phyloP scores from a whole-genome alignment of 106 monocot species.

The Iris macrosiphon region DNA sequence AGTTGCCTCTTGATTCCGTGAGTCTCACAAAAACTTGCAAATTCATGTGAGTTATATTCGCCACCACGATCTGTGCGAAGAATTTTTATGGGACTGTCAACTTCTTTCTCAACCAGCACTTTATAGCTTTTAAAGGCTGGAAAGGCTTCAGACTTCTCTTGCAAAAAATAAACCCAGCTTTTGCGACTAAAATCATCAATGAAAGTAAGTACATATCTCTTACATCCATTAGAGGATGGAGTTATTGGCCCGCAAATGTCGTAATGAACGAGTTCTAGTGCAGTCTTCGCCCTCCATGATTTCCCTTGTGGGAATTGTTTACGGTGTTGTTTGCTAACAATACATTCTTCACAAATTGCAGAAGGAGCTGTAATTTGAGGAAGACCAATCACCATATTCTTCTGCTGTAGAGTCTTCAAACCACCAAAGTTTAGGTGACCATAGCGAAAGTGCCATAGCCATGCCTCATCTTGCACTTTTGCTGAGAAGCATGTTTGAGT shows the following conservation, averaged over 20 bases:
- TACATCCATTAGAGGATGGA: conserved; percentile 21
- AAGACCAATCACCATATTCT: conserved; percentile 20
- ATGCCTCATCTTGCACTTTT: neutral
- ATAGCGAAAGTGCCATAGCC: conserved; percentile 3
- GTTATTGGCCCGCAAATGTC: conserved; percentile 17
- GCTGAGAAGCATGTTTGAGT: neutral
- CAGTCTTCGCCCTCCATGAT: conserved; percentile 13
- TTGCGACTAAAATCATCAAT: conserved; percentile 14
- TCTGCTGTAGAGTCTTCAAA: neutral
- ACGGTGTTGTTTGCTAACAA: conserved; percentile 16
- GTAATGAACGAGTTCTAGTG: conserved; percentile 12
- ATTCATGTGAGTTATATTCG: conserved; percentile 6
- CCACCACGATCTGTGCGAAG: conserved; percentile 4
- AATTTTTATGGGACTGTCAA: neutral
- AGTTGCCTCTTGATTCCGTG: neutral
- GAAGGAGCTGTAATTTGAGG: conserved; percentile 9
- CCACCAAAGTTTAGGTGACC: conserved; percentile 8
- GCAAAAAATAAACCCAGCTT: conserved; percentile 12
- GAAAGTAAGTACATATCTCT: conserved; percentile 20
- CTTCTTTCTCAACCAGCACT: conserved; percentile 4
- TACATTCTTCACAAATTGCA: conserved; percentile 22
- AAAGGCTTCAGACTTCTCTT: conserved; percentile 6
- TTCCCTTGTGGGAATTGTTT: conserved; percentile 14
- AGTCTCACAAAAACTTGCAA: conserved; percentile 4
- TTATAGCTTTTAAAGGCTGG: conserved; percentile 9